phyloP scores from a whole-genome alignment of 208 protist species.

The Kentomonas sorsogonicus region DNA sequence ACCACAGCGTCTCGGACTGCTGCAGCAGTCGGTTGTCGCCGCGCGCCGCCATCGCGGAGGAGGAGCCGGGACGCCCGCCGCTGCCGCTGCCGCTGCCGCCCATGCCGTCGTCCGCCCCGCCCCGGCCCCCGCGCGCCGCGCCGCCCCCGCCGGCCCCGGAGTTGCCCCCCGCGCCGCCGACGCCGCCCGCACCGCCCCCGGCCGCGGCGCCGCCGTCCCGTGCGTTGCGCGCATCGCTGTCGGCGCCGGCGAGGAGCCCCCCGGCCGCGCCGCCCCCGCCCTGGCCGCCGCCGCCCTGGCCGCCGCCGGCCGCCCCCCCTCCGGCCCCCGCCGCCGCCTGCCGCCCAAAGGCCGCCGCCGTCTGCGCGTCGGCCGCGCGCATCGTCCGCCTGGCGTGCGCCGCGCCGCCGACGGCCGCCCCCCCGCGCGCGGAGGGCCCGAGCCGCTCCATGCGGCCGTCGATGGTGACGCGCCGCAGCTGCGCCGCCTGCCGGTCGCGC shows the following conservation, averaged over 20 bases:
- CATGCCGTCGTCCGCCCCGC: neutral
- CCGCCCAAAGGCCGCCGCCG: neutral
- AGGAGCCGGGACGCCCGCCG: neutral
- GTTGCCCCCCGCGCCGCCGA: neutral
- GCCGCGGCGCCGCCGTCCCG: neutral
- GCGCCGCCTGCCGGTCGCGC: conserved; percentile 61
- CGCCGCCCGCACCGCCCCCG: neutral
- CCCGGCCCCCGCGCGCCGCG: too few species aligned
- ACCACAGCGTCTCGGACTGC: conserved; percentile 26
- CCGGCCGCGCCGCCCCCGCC: neutral
- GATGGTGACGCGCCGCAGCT: conserved; percentile 42
- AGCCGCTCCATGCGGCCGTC: conserved; percentile 19
- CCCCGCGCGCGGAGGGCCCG: neutral
- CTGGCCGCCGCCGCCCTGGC: neutral
- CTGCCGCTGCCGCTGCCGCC: neutral
- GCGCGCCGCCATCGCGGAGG: too few species aligned
- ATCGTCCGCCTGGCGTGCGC: too few species aligned
- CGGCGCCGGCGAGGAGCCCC: too few species aligned
- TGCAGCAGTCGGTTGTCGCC: too few species aligned
- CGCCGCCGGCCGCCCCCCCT: neutral
- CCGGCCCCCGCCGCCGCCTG: neutral
- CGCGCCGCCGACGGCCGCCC: neutral
- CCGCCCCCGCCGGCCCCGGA: neutral
- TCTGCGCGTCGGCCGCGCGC: neutral
- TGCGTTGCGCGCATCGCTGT: too few species aligned